A percentile compares a stretch with the other conserved stretches of the same genome.
Evolutionary conservation across 1,284 basidiomycete species (phyloP).

Genomic region (Gastroboletus turbinatus): DNA sequence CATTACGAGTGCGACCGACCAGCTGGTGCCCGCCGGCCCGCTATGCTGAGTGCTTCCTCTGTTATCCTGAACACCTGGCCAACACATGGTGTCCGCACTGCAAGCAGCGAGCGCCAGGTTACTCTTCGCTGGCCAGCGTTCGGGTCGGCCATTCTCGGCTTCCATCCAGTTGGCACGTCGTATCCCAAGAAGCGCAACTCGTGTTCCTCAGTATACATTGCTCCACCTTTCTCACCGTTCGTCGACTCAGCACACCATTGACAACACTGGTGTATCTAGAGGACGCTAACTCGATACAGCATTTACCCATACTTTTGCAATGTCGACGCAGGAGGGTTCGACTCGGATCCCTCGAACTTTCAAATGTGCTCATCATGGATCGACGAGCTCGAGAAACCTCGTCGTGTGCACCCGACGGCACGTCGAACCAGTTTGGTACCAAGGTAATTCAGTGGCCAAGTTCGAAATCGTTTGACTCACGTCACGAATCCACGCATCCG

Average conservation of each 20-base stretch:
- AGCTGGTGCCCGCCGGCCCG: no score
- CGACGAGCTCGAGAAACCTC: conserved; percentile 27
- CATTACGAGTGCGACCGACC: no score
- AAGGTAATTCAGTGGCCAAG: conserved; percentile 21
- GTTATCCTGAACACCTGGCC: not conserved
- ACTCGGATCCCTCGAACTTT: not conserved
- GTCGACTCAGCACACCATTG: no score
- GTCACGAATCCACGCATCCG: not conserved
- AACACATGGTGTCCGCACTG: not conserved
- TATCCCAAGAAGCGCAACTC: no score
- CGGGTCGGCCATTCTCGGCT: no score
- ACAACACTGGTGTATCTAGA: conserved; percentile 1
- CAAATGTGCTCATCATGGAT: conserved; percentile 5
- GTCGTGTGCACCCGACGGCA: conserved; percentile 42
- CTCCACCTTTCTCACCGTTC: no score
- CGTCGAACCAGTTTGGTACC: conserved; percentile 35
- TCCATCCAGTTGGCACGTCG: no score
- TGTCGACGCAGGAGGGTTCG: conserved; percentile 4
- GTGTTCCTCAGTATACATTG: no score
- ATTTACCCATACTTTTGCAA: not conserved
- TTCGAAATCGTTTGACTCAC: no score
- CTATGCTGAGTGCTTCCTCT: no score
- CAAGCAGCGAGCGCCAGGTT: not conserved
- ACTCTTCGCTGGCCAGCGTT: no score
- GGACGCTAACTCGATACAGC: not conserved